phyloP scores from a whole-genome alignment of 257 asterid species.

The Solanum medicagineum region DNA sequence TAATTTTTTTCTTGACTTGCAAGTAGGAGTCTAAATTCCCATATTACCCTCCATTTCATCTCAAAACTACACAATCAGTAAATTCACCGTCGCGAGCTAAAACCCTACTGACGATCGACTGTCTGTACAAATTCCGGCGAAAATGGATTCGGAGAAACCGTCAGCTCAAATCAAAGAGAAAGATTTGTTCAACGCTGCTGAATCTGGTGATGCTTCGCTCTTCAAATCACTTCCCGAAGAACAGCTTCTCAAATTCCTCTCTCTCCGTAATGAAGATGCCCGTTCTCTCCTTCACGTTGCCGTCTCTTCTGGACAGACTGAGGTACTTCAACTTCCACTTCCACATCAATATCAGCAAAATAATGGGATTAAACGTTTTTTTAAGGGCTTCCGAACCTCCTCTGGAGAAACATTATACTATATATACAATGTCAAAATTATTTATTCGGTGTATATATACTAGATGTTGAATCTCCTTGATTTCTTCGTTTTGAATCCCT shows the following conservation, averaged over 20 bases:
- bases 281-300: constrained; percentile 94
- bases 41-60: background rate
- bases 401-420: background rate
- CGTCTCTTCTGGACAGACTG: constrained; percentile 44
- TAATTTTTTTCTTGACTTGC: too few species aligned
- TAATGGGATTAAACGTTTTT: background rate
- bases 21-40: background rate
- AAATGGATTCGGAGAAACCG: constrained; percentile 13
- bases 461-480: background rate
- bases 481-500: background rate
- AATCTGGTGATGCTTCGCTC: constrained; percentile 48
- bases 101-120: background rate
- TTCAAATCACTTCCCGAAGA: constrained; percentile 51
- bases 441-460: background rate
- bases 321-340: constrained; percentile 22
- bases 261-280: constrained; percentile 75
- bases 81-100: background rate
- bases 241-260: constrained; percentile 39
- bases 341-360: background rate
- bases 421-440: background rate
- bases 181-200: constrained; percentile 68
- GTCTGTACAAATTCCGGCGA: background rate
- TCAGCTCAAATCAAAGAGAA: constrained; percentile 13
- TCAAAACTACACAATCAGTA: background rate
- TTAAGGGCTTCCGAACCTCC: background rate